Evolutionary conservation across 1,139 yeast genomes (phyloP).

Genomic region (Protomyces arabidopsidicola): DNA sequence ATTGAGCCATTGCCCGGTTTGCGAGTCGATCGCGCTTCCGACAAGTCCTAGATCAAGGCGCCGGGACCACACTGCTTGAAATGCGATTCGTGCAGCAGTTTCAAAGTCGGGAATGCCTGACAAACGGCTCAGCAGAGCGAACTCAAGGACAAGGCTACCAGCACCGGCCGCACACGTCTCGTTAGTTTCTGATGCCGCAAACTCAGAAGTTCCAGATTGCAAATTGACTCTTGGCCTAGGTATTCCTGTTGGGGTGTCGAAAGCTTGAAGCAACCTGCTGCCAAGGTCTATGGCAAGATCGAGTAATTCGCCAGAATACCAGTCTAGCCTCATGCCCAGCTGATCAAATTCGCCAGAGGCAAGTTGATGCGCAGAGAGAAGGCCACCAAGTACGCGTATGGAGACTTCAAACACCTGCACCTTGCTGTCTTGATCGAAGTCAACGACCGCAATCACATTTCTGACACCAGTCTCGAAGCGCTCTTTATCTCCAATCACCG

Average conservation of each 20-base stretch:
- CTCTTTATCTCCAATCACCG: slow-evolving; percentile 56
- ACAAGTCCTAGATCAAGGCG: slow-evolving; percentile 59
- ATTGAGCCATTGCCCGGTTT: slow-evolving; percentile 54
- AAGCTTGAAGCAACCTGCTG: slow-evolving; percentile 42
- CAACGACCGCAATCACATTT: slow-evolving; percentile 54
- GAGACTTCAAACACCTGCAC: slow-evolving; percentile 91
- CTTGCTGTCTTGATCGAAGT: slow-evolving; percentile 61
- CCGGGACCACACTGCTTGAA: slow-evolving; percentile 65
- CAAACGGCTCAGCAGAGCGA: slow-evolving; percentile 71
- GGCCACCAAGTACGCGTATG: slow-evolving; percentile 88
- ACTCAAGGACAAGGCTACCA: slow-evolving; percentile 79
- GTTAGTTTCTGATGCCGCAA: slow-evolving; percentile 60
- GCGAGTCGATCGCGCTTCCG: slow-evolving; percentile 73
- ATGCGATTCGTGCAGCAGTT: slow-evolving; percentile 56
- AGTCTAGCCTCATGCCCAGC: slow-evolving; percentile 58
- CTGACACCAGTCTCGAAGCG: slow-evolving; percentile 51
- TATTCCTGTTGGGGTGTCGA: slow-evolving; percentile 35
- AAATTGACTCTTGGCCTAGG: slow-evolving; percentile 37
- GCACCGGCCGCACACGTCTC: slow-evolving; percentile 90
- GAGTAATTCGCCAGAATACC: slow-evolving; percentile 51
- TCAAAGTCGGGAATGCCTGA: slow-evolving; percentile 80
- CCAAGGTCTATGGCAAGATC: slow-evolving; percentile 76
- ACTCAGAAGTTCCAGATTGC: slow-evolving; percentile 56
- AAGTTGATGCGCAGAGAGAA: slow-evolving; percentile 77
- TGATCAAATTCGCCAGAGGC: slow-evolving; percentile 43